Conservation (phyloP, 106 monocot genomes). For the Vanilla planifolia region DNA sequence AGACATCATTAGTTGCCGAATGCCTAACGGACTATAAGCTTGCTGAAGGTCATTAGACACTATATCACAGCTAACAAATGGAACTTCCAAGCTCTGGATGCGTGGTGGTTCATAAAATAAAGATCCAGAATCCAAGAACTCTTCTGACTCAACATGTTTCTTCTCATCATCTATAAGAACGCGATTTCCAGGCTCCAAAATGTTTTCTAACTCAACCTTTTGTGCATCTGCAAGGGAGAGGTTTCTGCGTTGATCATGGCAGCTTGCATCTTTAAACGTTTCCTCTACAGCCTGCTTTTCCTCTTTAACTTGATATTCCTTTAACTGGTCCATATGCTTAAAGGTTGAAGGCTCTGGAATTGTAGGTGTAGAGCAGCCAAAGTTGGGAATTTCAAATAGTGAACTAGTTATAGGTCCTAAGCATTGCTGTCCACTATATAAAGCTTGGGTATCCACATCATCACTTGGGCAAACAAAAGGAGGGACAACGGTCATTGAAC, state of each 20-base stretch:
- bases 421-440: conserved; percentile 13
- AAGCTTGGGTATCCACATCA: conserved; percentile 5
- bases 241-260: background rate
- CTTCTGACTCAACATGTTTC: conserved; percentile 6
- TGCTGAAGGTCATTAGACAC: conserved; percentile 50
- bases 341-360: conserved; percentile 7
- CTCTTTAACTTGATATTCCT: conserved; percentile 17
- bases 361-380: conserved; percentile 8
- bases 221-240: background rate
- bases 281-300: conserved; percentile 6
- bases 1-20: conserved; percentile 65
- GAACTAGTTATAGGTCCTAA: conserved; percentile 25
- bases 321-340: conserved; percentile 7
- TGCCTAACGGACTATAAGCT: conserved; percentile 78
- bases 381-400: conserved; percentile 19
- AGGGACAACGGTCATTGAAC: conserved; percentile 21
- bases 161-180: conserved; percentile 29
- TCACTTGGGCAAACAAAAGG: conserved; percentile 25
- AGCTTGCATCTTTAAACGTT: background rate
- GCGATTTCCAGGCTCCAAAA: conserved; percentile 9
- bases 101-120: conserved; percentile 77
- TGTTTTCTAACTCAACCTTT: background rate
- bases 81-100: conserved; percentile 62
- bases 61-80: conserved; percentile 79
- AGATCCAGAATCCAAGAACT: conserved; percentile 22